Base-by-base conservation (phyloP, 768 basidiomycete genomes). In the Psilocybe tampanensis region DNA sequence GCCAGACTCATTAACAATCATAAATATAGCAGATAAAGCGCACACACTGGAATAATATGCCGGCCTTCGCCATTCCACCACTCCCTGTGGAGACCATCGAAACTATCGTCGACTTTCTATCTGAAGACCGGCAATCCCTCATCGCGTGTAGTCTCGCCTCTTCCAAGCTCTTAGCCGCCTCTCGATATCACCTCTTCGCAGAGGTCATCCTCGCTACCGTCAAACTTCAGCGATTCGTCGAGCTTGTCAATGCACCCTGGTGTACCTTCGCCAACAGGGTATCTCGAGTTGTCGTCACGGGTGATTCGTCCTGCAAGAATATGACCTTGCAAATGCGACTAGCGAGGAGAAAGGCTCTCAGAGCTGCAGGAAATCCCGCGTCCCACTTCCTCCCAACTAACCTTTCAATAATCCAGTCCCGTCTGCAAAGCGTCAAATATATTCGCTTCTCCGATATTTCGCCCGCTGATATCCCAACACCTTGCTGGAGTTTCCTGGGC, bases 71-170 rank as follows among this genome's bases (percentile, higher is more conserved):
- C 13, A 26, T 44, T 13, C 53, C 36, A 39, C 36, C 36, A 3
- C 12, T 80, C 15, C 78, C 79, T 13, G 64, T 68, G 41, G 74
- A 76, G 66, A 73, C 61, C 8, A 55, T 72, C 32, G 68, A 72
- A 57, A 58, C 58, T 18, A 71, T 75, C 50, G 52, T 75, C 18
- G 66, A 67, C 50, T 60, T 68, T 32, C 66, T 74, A 39, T 59
- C 66, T 44, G 63, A 66, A 48, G 72, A 76, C 55, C 60, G 45
- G 12, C 41, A 26, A 19, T 42, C 69, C 5, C 69, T 75, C 32
- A 49, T 62, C 8, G 54, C 68, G 5, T 76, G 72, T 58, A 70
- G 70, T 47, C 60, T 73, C 17, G 69, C 66, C 12, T 70, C 72
- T 3, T 54, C 64, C 11, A 56, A 53, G 3, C 66, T 76, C 54